Evolutionary conservation across 192 early-diverging fungal genomes (phyloP).

Genomic region (Entophlyctis luteolus): DNA sequence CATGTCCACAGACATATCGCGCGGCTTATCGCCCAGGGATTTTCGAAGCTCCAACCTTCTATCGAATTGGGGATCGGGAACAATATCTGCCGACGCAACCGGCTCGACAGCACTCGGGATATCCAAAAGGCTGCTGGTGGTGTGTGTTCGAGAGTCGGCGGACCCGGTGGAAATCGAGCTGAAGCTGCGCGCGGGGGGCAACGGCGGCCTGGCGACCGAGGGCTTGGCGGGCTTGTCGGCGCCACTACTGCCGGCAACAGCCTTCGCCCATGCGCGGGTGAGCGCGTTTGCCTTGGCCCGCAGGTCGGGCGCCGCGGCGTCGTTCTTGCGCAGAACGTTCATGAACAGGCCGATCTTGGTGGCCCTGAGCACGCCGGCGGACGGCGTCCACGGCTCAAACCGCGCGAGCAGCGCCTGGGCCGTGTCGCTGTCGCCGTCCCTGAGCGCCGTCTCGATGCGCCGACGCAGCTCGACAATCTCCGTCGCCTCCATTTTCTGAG

Average conservation of each 20-base stretch:
- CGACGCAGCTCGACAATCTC: constrained; percentile 7
- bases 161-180: not conserved
- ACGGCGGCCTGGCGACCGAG: not conserved
- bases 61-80: constrained; percentile 10
- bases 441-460: not conserved
- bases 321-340: constrained; percentile 14
- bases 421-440: constrained; percentile 8
- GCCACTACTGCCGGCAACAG: not conserved
- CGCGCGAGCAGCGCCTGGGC: not conserved
- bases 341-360: constrained; percentile 10
- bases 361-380: constrained; percentile 1
- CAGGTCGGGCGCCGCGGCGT: not conserved
- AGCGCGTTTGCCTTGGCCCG: constrained; percentile 1
- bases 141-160: not conserved
- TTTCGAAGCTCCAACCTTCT: not conserved
- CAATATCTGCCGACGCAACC: not conserved
- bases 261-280: constrained; percentile 1
- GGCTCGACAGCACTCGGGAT: not conserved
- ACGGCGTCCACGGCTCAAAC: constrained; percentile 17
- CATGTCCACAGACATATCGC: constrained; percentile 22
- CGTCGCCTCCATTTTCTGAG: not conserved
- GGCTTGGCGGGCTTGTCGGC: not conserved
- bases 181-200: not conserved
- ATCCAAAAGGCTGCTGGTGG: too few species aligned
- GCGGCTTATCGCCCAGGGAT: constrained; percentile 13